Percentiles rank a stretch among this genome's conserved stretches.
Evolutionary conservation across 2,329 filamentous ascomycete species (phyloP).

Genomic region (Fusarium hostae): DNA sequence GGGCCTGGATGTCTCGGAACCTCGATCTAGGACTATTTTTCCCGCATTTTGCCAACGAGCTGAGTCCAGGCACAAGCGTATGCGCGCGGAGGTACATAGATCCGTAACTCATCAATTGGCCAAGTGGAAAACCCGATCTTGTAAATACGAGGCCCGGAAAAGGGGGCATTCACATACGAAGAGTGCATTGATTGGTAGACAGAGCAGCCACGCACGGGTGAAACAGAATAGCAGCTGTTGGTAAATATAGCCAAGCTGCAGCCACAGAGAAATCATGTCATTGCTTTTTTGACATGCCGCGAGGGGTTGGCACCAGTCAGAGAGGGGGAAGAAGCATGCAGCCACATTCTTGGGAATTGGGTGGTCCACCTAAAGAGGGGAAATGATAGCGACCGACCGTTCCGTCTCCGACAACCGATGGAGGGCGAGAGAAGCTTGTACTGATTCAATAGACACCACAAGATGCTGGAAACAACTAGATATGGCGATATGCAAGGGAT

Average conservation of each 20-base stretch:
- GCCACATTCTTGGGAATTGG: constrained; percentile 14
- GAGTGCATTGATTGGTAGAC: constrained; percentile 27
- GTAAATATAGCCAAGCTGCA: constrained; percentile 27
- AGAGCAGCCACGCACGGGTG: constrained; percentile 22
- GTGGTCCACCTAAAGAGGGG: neutral
- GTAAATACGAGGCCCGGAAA: constrained; percentile 19
- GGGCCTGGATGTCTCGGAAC: neutral
- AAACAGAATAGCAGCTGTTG: neutral
- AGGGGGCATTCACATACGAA: constrained; percentile 18
- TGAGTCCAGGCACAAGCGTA: neutral
- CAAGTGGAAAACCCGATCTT: neutral
- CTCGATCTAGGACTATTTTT: constrained; percentile 1
- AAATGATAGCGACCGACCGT: constrained; percentile 1
- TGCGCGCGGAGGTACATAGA: constrained; percentile 11
- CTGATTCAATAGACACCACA: neutral
- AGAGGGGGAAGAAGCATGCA: constrained; percentile 2
- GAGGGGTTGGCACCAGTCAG: constrained; percentile 25
- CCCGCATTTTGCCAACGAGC: neutral
- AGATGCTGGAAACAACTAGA: neutral
- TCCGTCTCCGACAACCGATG: constrained; percentile 17
- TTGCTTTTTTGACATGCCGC: neutral
- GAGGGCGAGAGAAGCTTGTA: neutral
- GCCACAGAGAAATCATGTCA: constrained; percentile 10
- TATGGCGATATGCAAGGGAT: neutral
- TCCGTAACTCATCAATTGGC: neutral